Base-by-base conservation (phyloP, 352 stramenopile genomes). In the Globisporangium barbulae region DNA sequence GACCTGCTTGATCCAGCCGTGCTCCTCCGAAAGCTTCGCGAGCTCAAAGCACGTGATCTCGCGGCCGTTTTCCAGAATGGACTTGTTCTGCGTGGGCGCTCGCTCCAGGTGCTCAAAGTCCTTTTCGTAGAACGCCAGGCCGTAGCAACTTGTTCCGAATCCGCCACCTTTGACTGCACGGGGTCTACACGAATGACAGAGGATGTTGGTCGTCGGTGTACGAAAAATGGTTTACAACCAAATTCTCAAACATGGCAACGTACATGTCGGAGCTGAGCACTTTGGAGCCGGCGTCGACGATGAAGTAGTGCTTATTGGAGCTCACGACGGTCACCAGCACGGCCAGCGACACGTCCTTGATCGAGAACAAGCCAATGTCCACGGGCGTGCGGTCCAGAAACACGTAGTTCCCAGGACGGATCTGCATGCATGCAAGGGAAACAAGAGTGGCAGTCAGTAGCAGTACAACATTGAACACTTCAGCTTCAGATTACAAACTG, bases 321-420 rank as follows among this genome's bases (percentile, higher is more conserved):
- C 81, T 93, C 53, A 93, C 81, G 30, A 92, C 81, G 5, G 81
- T 93, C 2, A 72, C 70, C 2, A 90, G 53, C 56, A 93, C 71
- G 5, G 69, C 72, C 21, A 92, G 68, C 17, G 81, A 76, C 9
- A 92, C 78, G 57, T 90, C 71, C 61, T 88, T 62, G 53, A 90
- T 69, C 15, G 69, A 79, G 53, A 77, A 85, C 13, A 90, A 53
- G 1, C 83, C 83, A 48, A 89, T 90, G 41, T 76, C 72, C 31
- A 92, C 76, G 6, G 83, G 83, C 19, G 83, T 92, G 57, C 83
- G 83, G 58, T 92, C 83, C 13, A 89, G 63, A 56, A 92, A 92
- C 10, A 90, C 75, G 48, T 90, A 90, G 69, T 90, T 92, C 31
- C 81, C 83, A 13, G 81, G 79, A 7, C 81, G 83, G 55, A 90